phyloP scores from a whole-genome alignment of 495 filamentous ascomycete genomes.

The Aspergillus leporis region DNA sequence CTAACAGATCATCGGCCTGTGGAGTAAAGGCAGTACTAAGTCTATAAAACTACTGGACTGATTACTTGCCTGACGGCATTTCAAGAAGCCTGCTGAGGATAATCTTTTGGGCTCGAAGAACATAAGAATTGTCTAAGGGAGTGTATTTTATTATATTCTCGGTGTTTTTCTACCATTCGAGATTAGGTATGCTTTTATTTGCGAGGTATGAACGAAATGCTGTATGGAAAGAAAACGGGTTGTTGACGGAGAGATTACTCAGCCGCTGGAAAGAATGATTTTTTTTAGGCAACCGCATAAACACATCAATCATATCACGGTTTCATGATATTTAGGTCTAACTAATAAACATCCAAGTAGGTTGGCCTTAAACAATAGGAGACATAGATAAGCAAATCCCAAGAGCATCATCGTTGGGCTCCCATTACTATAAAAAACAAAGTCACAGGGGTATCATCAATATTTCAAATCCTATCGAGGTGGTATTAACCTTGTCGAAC shows the following conservation, averaged over 20 bases:
- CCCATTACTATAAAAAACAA: not conserved
- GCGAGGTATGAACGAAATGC: not conserved
- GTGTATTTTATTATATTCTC: too few relatives aligned
- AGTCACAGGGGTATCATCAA: not conserved
- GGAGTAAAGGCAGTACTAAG: not conserved
- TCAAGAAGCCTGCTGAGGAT: too few relatives aligned
- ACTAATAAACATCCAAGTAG: not conserved
- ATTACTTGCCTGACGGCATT: not conserved
- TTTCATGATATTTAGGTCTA: too few relatives aligned
- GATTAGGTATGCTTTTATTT: too few relatives aligned
- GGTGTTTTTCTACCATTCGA: not conserved
- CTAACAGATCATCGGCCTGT: constrained; percentile 6
- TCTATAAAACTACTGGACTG: not conserved
- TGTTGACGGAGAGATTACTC: constrained; percentile 3
- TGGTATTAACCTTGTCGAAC: not conserved
- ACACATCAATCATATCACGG: not conserved
- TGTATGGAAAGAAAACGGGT: not conserved
- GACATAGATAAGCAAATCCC: not conserved
- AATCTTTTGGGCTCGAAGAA: not conserved
- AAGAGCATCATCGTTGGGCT: not conserved
- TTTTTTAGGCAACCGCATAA: constrained; percentile 5
- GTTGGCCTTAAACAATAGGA: not conserved
- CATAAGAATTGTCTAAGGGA: too few relatives aligned
- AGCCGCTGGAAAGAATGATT: not conserved
- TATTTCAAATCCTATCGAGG: not conserved